Evolutionary conservation across 2,329 filamentous ascomycete species (phyloP), one percentile per base, ranked within the genome.

Genomic region (Didymella pinodella): DNA sequence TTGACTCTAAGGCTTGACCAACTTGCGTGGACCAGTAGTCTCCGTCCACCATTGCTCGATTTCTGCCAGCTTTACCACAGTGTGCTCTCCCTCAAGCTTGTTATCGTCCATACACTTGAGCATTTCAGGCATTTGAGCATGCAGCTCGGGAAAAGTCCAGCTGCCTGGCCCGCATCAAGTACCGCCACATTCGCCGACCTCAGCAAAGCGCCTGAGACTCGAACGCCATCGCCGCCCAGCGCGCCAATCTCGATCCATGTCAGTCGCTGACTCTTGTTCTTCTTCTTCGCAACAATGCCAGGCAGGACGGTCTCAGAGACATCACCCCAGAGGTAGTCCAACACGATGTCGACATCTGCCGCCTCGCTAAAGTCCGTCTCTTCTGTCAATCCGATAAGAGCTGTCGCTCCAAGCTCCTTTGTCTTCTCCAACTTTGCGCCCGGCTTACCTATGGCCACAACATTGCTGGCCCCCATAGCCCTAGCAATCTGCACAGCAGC

Each of bases 281-380:
- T 59, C 20, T 64, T 58, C 53, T 57, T 54, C 7, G 53, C 49
- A n/a, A 66, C 49, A 25, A 65, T 53, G 2, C 58, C 65, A 1
- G 51, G 40, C 8, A 67, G 18, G 0, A 57, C 57, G 3, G 48
- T 53, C 8, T 56, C 31, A 3, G 62, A 43, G 6, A 66, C 60
- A 28, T 65, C 52, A 0, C 85, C 85, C 70, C 84, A 86, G 7
- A 88, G 73, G 65, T 86, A 88, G 65, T 88, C 85, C 1, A 88
- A 73, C 3, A 87, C 78, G 2, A 87, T 77, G 60, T 87, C 84
- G 31, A 81, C 80, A 34, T 81, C 78, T 1, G 76, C 79, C 0
- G 82, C 74, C 8, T 71, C 69, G 2, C 78, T 77, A 60, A 83
- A 84, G 61, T 86, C 84, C 0, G 79, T 81, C 36, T 82, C 75